These are phyloP conservation scores for Xylariaceae sp. DNA, from an alignment of 2,329 filamentous ascomycete genomes.

Conservation along the genomic window DNA sequence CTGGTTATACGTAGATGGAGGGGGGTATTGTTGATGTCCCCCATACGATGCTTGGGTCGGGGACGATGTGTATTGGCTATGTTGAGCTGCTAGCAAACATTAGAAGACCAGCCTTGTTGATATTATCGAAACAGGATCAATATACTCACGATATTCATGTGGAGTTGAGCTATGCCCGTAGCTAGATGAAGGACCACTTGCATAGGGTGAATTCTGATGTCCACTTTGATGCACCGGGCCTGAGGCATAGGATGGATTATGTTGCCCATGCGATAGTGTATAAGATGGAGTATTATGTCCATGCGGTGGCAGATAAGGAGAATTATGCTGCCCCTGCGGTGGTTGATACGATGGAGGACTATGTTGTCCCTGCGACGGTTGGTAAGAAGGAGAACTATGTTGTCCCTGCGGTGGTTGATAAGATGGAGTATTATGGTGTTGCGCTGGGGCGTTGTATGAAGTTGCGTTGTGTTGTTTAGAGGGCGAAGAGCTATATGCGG, in stretches of 20 bases:
- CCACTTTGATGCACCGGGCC: slow-evolving; percentile 25
- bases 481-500: slow-evolving; percentile 32
- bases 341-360: slow-evolving; percentile 22
- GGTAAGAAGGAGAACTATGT: slow-evolving; percentile 21
- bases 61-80: slow-evolving; percentile 32
- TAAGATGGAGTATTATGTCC: no score
- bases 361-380: slow-evolving; percentile 20
- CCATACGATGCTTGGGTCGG: slow-evolving; percentile 29
- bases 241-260: slow-evolving; percentile 24
- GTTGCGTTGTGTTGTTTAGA: slow-evolving; percentile 28
- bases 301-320: neutral
- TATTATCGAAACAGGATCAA: neutral
- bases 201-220: slow-evolving; percentile 27
- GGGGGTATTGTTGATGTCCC: slow-evolving; percentile 32
- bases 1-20: slow-evolving; percentile 30
- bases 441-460: slow-evolving; percentile 22
- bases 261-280: slow-evolving; percentile 15
- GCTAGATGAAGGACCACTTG: slow-evolving; percentile 22
- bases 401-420: slow-evolving; percentile 3
- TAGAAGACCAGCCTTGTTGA: slow-evolving; percentile 5
- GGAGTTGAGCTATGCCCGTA: slow-evolving; percentile 32
- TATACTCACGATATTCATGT: slow-evolving; percentile 31
- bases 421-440: slow-evolving; percentile 27
- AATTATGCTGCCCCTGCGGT: slow-evolving; percentile 12
- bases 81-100: slow-evolving; percentile 22